A percentile compares a stretch with the other conserved stretches of the same genome.
Conservation (phyloP, 2,329 filamentous ascomycete genomes). For the Coniella lustricola region DNA sequence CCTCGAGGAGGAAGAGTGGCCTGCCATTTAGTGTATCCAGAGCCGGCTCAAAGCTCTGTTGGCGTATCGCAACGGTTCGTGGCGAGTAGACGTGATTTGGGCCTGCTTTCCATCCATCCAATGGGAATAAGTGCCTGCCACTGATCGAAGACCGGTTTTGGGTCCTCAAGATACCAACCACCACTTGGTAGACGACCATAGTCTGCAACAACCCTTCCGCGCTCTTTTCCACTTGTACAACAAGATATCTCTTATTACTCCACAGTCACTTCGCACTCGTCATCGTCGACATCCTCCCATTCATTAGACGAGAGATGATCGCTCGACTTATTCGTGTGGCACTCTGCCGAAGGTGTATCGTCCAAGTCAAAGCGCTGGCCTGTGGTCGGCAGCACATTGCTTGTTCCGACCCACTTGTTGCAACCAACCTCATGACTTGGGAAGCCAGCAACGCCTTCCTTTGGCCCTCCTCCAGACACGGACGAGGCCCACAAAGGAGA, state of each 20-base stretch:
- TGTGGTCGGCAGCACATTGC: background rate
- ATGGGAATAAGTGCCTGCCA: too few relatives aligned
- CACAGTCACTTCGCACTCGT: background rate
- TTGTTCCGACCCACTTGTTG: background rate
- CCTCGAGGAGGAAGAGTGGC: background rate
- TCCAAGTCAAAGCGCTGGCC: conserved; percentile 10
- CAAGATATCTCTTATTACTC: conserved; percentile 3
- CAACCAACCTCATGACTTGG: too few relatives aligned
- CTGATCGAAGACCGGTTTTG: too few relatives aligned
- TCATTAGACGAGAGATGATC: conserved; percentile 9
- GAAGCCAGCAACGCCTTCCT: too few relatives aligned
- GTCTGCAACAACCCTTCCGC: background rate
- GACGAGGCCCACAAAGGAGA: background rate
- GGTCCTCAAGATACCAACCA: background rate
- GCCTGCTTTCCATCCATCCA: too few relatives aligned
- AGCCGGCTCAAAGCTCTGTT: too few relatives aligned
- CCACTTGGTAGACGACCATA: conserved; percentile 11
- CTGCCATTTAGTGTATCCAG: too few relatives aligned
- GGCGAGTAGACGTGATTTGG: too few relatives aligned
- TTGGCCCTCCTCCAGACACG: background rate
- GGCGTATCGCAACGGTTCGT: too few relatives aligned
- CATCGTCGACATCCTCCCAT: conserved; percentile 13
- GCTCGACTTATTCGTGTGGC: conserved; percentile 4
- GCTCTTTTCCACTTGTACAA: conserved; percentile 15
- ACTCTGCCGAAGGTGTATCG: background rate